phyloP scores from a whole-genome alignment of 2,329 filamentous ascomycete species.

The Curvularia hawaiiensis region DNA sequence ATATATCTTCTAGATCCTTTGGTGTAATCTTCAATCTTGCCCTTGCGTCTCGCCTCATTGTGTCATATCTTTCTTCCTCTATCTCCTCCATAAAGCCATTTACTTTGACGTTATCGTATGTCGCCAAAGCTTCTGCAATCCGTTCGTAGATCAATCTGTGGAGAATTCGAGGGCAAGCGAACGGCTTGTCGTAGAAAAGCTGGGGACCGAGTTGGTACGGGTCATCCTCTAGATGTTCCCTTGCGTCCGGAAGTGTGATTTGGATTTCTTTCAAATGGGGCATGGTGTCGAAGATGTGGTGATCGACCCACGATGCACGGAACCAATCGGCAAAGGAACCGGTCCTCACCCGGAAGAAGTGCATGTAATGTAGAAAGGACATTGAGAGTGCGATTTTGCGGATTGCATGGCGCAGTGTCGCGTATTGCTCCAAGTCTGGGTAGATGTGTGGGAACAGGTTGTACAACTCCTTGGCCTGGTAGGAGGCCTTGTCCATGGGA shows the following conservation, averaged over 20 bases:
- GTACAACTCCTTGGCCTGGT: conserved; percentile 20
- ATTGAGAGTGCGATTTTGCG: conserved; percentile 29
- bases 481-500: conserved; percentile 6
- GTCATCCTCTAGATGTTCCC: conserved; percentile 12
- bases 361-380: conserved; percentile 24
- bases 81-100: conserved; percentile 27
- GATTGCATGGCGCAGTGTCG: conserved; percentile 33
- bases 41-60: conserved; percentile 2
- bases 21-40: conserved; percentile 13
- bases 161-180: conserved; percentile 29
- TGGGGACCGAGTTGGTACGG: conserved; percentile 4
- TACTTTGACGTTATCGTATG: conserved; percentile 15
- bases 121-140: conserved; percentile 22
- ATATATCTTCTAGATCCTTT: conserved; percentile 21
- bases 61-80: conserved; percentile 21
- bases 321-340: conserved; percentile 19
- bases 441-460: conserved; percentile 25
- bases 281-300: conserved; percentile 28
- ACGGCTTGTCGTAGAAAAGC: conserved; percentile 24
- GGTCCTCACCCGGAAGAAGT: conserved; percentile 36
- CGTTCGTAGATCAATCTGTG: conserved; percentile 36
- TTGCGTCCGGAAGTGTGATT: conserved; percentile 23
- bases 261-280: conserved; percentile 29
- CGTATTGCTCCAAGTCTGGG: conserved; percentile 29
- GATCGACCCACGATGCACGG: conserved; percentile 5